Evolutionary conservation across 2,329 filamentous ascomycete species (phyloP).

Genomic region (Fusarium nanum): DNA sequence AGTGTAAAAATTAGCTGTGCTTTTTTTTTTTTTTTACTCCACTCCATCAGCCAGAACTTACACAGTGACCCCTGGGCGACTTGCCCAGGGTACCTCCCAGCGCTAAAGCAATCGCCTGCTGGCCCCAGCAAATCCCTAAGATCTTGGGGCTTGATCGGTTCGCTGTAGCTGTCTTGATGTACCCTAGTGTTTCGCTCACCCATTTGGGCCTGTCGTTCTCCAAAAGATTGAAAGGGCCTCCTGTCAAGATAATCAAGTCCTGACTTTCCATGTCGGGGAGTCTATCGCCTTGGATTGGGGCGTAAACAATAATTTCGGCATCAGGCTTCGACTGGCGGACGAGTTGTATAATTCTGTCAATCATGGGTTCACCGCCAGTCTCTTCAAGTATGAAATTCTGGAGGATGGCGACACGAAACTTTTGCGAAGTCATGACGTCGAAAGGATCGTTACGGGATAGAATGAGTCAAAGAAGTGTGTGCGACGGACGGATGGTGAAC

Average conservation of each 20-base stretch:
- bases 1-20: background rate
- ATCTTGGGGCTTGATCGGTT: background rate
- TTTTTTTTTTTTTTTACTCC: too few species aligned
- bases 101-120: background rate
- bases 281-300: background rate
- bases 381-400: background rate
- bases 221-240: background rate
- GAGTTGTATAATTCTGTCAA: background rate
- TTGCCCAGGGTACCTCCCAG: background rate
- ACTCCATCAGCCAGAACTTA: background rate
- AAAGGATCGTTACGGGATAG: too few species aligned
- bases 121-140: slow-evolving; percentile 3
- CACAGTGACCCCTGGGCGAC: background rate
- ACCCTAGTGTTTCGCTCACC: background rate
- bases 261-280: background rate
- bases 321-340: background rate
- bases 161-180: background rate
- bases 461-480: too few species aligned
- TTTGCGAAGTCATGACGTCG: background rate
- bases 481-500: background rate
- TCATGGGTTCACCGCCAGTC: background rate
- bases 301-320: background rate
- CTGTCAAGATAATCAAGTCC: background rate
- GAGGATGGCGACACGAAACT: background rate
- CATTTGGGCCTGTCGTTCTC: background rate